These are phyloP conservation scores for Citrus trifoliata DNA, from an alignment of 345 rosid species.

Conservation along the genomic window DNA sequence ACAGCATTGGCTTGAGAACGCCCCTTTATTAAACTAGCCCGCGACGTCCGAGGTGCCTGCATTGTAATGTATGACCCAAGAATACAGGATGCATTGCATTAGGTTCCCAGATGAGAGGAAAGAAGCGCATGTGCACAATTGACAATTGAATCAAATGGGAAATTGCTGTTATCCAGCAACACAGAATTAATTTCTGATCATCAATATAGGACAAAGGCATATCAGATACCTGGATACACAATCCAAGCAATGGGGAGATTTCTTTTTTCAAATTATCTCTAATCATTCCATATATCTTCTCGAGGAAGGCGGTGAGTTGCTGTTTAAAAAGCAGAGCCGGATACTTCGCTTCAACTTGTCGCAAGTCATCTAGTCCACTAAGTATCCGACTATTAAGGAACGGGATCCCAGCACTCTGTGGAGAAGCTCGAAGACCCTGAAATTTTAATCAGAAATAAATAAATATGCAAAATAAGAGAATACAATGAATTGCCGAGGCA, in stretches of 20 bases:
- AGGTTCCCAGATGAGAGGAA: not conserved
- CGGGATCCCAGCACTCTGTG: slow-evolving; percentile 82
- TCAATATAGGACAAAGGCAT: not conserved
- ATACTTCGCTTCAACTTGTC: slow-evolving; percentile 94
- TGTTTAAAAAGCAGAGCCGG: slow-evolving; percentile 95
- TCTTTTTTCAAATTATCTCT: slow-evolving; percentile 93
- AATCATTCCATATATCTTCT: slow-evolving; percentile 97
- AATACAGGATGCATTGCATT: not conserved
- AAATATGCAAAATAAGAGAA: not conserved
- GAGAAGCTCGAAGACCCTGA: slow-evolving; percentile 83
- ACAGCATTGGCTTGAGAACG: slow-evolving; percentile 84
- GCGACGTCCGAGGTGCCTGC: slow-evolving; percentile 87
- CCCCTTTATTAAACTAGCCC: slow-evolving; percentile 83
- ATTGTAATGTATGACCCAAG: slow-evolving; percentile 16
- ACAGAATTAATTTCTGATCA: not conserved
- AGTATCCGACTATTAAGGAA: slow-evolving; percentile 64
- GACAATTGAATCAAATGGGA: slow-evolving; percentile 62
- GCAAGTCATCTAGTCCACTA: slow-evolving; percentile 64
- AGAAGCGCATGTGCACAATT: not conserved
- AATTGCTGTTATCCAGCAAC: slow-evolving; percentile 44
- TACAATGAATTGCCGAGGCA: slow-evolving; percentile 5
- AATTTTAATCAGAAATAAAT: slow-evolving; percentile 17
- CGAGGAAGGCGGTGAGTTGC: slow-evolving; percentile 98
- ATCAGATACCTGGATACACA: slow-evolving; percentile 77
- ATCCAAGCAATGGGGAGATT: slow-evolving; percentile 83